Evolutionary conservation across 2,329 filamentous ascomycete species (phyloP), one percentile per base, ranked within the genome.

Genomic region (Penicillium sp.): DNA sequence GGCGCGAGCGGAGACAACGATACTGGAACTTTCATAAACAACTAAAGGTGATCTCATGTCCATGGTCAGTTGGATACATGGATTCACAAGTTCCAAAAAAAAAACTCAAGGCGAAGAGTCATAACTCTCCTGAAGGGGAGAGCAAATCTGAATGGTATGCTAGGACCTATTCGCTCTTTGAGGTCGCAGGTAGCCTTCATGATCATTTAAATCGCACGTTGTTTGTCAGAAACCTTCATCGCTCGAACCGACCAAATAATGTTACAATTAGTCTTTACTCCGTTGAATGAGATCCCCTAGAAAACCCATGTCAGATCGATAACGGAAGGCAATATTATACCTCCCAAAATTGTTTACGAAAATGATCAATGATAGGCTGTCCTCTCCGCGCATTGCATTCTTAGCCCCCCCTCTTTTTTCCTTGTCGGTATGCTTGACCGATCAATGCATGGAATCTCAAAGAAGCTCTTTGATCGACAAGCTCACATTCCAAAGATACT

Each of bases 261-360:
- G 58, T 60, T 42, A 56, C 53, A 4, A 60, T 57, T 60, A 48
- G 57, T 48, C 40, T 53, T 10, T 57, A 57, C 26, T 51, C 45
- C 1, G 53, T 60, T 53, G 46, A 52, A 33, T 60, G 28, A 58
- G 40, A 26, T 26, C 1, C 13, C 3, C 16, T 14, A 14, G 6
- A 4, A 43, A 25, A 1, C 22, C 22, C 8, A 11, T 22, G 4
- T 8, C 10, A 5, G 10, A 8, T 8, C 1, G 4, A n/a, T 8
- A 11, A 11, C 8, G 5, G 48, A n/a, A 35, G 11, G 48, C 6
- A 22, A 16, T 46, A n/a, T 1, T 28, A 6, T 14, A 28, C 13
- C 43, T n/a, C n/a, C 30, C 30, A 33, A 33, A 2, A 0, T 11
- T 33, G 2, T 13, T 13, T 43, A 25, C 8, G 10, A 43, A 10